phyloP scores from a whole-genome alignment of 225 moss, liverwort and hornwort species.

The Physcomitrium patens region DNA sequence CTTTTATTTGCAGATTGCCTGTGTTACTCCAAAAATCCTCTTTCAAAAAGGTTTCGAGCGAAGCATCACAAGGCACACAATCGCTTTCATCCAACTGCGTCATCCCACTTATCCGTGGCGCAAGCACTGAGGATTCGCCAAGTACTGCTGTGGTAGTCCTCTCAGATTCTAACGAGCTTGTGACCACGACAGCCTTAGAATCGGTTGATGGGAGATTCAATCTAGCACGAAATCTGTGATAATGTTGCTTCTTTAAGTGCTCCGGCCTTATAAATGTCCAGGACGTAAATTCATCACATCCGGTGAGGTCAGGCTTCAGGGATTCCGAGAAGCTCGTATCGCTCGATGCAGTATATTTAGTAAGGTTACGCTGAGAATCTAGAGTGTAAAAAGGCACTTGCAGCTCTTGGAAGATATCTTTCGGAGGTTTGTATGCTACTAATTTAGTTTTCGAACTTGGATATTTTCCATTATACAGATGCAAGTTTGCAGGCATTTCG shows the following conservation, averaged over 20 bases:
- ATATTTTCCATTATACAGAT: slow-evolving; percentile 50
- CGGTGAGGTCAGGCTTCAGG: neutral
- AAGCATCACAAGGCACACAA: neutral
- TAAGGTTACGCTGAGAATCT: slow-evolving; percentile 34
- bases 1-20: neutral
- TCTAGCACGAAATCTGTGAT: slow-evolving; percentile 25
- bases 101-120: neutral
- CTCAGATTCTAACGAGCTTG: neutral
- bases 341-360: slow-evolving; percentile 15
- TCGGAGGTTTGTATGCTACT: slow-evolving; percentile 26
- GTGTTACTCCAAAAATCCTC: neutral
- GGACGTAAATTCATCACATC: neutral
- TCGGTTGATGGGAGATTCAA: slow-evolving; percentile 1
- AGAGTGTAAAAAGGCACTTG: slow-evolving; percentile 30
- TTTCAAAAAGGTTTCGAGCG: neutral
- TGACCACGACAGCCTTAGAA: neutral
- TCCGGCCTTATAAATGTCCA: slow-evolving; percentile 28
- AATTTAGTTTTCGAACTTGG: slow-evolving; percentile 44
- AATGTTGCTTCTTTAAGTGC: slow-evolving; percentile 1
- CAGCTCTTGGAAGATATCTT: slow-evolving; percentile 29
- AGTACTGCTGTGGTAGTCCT: neutral
- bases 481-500: slow-evolving; percentile 40
- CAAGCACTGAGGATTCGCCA: neutral
- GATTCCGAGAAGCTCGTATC: neutral
- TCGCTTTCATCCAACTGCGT: neutral